Evolutionary conservation across 2,329 filamentous ascomycete species (phyloP).

Genomic region (Onygena corvina): DNA sequence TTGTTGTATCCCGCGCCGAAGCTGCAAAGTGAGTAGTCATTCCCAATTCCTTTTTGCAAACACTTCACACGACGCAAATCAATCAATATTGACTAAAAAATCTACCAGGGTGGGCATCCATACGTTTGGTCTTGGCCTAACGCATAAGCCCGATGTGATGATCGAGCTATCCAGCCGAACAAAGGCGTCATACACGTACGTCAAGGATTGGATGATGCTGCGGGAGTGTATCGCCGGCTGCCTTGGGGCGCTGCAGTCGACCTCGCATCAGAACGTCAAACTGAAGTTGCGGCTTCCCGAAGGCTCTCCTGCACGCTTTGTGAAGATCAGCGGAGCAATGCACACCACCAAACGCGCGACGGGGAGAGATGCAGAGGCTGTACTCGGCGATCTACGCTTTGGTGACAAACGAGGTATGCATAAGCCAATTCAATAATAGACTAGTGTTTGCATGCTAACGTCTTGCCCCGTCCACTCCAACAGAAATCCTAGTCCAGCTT

Average conservation of each 20-base stretch:
- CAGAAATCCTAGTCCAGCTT: conserved; percentile 84
- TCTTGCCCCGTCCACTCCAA: conserved; percentile 12
- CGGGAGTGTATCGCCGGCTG: conserved; percentile 91
- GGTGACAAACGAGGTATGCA: conserved; percentile 65
- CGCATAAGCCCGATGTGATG: conserved; percentile 97
- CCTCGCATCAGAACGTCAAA: conserved; percentile 97
- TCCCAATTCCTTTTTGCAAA: not conserved
- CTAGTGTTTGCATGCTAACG: not conserved
- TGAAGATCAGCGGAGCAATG: conserved; percentile 93
- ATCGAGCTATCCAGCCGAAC: conserved; percentile 91
- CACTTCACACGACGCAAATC: conserved; percentile 19
- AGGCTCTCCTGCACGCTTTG: conserved; percentile 93
- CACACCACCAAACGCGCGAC: conserved; percentile 95
- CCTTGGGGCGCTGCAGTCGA: conserved; percentile 77
- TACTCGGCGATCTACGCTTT: conserved; percentile 81
- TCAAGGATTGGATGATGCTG: conserved; percentile 99
- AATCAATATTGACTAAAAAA: conserved; percentile 5
- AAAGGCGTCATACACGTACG: conserved; percentile 94
- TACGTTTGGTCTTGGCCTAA: conserved; percentile 90
- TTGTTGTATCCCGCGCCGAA: conserved; percentile 91
- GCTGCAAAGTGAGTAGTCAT: conserved; percentile 67
- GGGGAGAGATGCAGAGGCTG: conserved; percentile 84
- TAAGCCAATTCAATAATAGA: not conserved
- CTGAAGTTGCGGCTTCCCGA: conserved; percentile 87
- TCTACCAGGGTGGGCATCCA: conserved; percentile 69